Evolutionary conservation across 1,139 yeast species (phyloP), one percentile per base, ranked within the genome.

Genomic region (Kurtzmaniella natalensis): DNA sequence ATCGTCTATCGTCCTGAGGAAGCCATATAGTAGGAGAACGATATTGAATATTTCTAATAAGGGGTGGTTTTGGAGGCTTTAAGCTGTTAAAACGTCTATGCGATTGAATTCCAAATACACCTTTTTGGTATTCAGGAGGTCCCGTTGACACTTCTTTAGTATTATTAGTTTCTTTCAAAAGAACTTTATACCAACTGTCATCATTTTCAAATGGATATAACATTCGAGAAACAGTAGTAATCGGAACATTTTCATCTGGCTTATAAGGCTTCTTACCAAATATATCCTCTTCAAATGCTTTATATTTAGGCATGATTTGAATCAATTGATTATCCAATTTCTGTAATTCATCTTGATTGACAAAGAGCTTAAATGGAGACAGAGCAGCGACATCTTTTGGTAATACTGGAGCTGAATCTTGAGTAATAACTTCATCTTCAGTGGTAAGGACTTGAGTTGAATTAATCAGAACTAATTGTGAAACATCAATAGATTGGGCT

Each of bases 1-100:
- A 71, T 43, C 73, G 70, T 42, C 81, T 81, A 51, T 92, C 98
- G 55, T 92, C 98, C 45, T 82, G 88, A 0, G 97, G 96, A 14
- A 88, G 68, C 98, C 98, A 92, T 30, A 88, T 85, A 0, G 97
- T 87, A 2, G 96, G 96, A 1, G 92, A 81, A 41, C 97, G 67
- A 44, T 75, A 74, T 42, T 85, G 89, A 42, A 89, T 66, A 48
- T 86, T 84, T 48, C 80, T 80, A 42, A 84, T 63, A 18, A 82
- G 72, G 7, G 96, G 97, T 1, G 96, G 97, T 37, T 77, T 75
- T 4, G 97, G 98, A 0, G 97, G 94, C 44, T 80, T 78, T 34
- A 84, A 62, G 24, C 69, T 65, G 39, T 77, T 78, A 41, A 76
- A 73, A 32, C 82, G 64, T 44, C 85, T 72, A 43, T 77, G 82